Conservation (phyloP, 257 asterid species). For the Linderniella brevidens region DNA sequence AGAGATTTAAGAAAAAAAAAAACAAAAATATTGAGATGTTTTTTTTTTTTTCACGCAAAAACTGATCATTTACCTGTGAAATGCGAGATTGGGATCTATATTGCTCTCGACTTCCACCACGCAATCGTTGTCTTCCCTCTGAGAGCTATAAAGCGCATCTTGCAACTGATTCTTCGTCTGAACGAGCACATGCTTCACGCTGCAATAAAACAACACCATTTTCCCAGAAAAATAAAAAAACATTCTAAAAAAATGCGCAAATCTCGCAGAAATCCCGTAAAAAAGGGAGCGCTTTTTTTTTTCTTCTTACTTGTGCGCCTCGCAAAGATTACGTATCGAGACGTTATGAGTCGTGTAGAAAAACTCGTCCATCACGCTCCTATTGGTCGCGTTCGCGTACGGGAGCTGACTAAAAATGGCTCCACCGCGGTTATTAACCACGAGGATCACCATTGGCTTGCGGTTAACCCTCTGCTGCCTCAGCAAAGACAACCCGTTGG, state of each 20-base stretch:
- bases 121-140: slow-evolving; percentile 46
- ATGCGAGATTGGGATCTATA: slow-evolving; percentile 55
- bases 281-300: neutral
- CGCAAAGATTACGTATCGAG: slow-evolving; percentile 55
- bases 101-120: slow-evolving; percentile 83
- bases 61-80: slow-evolving; percentile 83
- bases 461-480: slow-evolving; percentile 48
- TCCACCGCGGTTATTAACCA: slow-evolving; percentile 89
- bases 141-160: slow-evolving; percentile 57
- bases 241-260: neutral
- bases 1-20: neutral
- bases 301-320: slow-evolving; percentile 65
- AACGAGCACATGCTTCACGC: slow-evolving; percentile 77
- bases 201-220: slow-evolving; percentile 13
- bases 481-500: slow-evolving; percentile 75
- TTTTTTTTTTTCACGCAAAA: too few relatives aligned
- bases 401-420: slow-evolving; percentile 97
- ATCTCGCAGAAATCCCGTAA: neutral
- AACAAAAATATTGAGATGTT: neutral
- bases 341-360: slow-evolving; percentile 89
- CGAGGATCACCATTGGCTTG: slow-evolving; percentile 75
- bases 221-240: too few relatives aligned
- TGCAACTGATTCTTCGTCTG: slow-evolving; percentile 45
- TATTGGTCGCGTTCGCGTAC: slow-evolving; percentile 40
- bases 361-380: slow-evolving; percentile 54